Evolutionary conservation across 306 rosid species (phyloP), one percentile per base, ranked within the genome.

Genomic region (Rubus parviflorus): DNA sequence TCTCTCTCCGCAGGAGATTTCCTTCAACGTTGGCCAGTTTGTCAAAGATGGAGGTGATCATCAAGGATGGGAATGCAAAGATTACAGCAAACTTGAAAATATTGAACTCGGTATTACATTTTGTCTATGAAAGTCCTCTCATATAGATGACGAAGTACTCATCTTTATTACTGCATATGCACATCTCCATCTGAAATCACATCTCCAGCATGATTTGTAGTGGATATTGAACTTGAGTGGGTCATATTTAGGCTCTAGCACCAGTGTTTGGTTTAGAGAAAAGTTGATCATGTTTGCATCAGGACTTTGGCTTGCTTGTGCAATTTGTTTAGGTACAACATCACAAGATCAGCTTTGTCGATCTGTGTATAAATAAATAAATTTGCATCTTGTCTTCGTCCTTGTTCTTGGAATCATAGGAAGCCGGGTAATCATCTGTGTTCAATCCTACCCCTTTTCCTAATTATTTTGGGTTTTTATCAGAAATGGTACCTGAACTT

Each of bases 41-140:
- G 82, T 88, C 98, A 38, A 92, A 91, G 74, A 72, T 96, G 99
- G 97, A 91, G 54, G 86, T 75, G 71, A 51, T 77, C 35, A 80
- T 96, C 84, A 96, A 91, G 86, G 97, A 96, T 70, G 98, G 94
- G 67, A 83, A 76, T 92, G 98, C 97, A 57, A 87, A 81, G 82
- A 82, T 96, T 79, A 88, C 96, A 17, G 99, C 98, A 45, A 88
- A 80, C 80, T 25, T 87, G 83, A 89, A 78, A 70, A 77, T 92
- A 25, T 83, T 96, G 75, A 89, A 84, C 83, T 86, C 93, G 90
- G 99, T 96, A 93, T 76, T 69, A 53, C 14, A 51, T 79, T 73
- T 46, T 63, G 11, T 49, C 61, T 77, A 7, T 25, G 11, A 37
- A 68, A 37, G 5, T 75, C 35, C 17, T 56, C 73, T 35, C 58